phyloP scores from a whole-genome alignment of 441 rosid genomes.

The Corymbia calophylla region DNA sequence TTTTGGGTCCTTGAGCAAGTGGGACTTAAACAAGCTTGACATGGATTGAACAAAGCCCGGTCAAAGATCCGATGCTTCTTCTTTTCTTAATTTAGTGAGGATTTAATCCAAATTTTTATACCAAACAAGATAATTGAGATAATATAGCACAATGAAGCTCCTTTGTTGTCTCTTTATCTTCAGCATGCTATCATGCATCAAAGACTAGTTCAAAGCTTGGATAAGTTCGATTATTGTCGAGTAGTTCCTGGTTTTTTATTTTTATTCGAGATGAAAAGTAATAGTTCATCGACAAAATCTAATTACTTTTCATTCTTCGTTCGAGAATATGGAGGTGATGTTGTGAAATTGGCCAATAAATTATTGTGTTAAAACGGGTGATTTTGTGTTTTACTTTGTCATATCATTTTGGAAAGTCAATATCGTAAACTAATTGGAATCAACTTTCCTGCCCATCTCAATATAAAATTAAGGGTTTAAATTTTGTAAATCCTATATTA shows the following conservation, averaged over 20 bases:
- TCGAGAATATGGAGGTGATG: background rate
- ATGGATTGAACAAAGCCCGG: background rate
- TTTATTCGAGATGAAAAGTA: background rate
- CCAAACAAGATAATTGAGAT: background rate
- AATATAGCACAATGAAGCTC: background rate
- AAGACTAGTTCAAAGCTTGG: background rate
- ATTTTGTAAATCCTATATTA: background rate
- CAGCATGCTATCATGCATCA: background rate
- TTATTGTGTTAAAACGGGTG: background rate
- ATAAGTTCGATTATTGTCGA: background rate
- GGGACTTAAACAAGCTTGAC: background rate
- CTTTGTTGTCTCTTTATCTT: background rate
- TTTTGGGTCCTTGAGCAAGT: background rate
- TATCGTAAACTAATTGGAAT: no score
- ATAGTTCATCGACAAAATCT: no score
- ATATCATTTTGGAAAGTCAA: background rate
- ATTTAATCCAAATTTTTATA: background rate
- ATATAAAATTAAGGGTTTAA: background rate
- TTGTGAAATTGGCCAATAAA: background rate
- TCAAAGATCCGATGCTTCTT: background rate
- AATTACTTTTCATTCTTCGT: background rate
- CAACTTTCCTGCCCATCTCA: background rate
- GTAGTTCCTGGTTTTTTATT: background rate
- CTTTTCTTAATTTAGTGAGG: background rate
- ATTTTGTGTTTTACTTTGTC: background rate